Conservation (phyloP, 768 basidiomycete genomes). For the Boletus tylopilopsis region DNA sequence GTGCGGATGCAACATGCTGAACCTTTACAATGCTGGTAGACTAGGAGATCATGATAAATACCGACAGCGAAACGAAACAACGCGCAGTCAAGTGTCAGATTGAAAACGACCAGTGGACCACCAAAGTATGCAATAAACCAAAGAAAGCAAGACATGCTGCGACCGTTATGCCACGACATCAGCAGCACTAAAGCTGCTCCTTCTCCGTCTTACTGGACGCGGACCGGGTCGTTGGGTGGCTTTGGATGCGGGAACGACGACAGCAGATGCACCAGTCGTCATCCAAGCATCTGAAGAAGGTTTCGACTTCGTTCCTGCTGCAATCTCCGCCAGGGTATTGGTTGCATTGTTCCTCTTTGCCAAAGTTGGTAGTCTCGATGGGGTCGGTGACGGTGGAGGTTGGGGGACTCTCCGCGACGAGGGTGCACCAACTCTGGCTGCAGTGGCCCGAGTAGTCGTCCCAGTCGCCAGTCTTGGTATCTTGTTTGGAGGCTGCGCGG, state of each 20-base stretch:
- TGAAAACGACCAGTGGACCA: slow-evolving; percentile 1
- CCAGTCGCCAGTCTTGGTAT: slow-evolving; percentile 63
- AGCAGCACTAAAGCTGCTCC: slow-evolving; percentile 85
- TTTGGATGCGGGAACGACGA: slow-evolving; percentile 71
- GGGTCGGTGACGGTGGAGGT: slow-evolving; percentile 61
- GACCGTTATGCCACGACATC: slow-evolving; percentile 69
- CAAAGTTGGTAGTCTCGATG: slow-evolving; percentile 76
- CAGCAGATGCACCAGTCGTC: slow-evolving; percentile 60
- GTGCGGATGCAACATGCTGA: slow-evolving; percentile 18
- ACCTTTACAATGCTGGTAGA: slow-evolving; percentile 28
- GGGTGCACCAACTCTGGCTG: slow-evolving; percentile 31
- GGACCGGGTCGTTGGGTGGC: slow-evolving; percentile 65
- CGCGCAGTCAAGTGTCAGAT: slow-evolving; percentile 2
- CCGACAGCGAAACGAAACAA: slow-evolving; percentile 7
- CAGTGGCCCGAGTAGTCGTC: slow-evolving; percentile 46
- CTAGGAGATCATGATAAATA: slow-evolving; percentile 30
- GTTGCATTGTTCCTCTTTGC: slow-evolving; percentile 47
- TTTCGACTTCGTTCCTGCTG: slow-evolving; percentile 35
- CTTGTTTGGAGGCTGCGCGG: slow-evolving; percentile 56
- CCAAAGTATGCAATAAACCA: slow-evolving; percentile 4
- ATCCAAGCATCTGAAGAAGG: slow-evolving; percentile 67
- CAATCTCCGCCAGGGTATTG: slow-evolving; percentile 51
- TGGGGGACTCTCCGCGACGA: slow-evolving; percentile 37
- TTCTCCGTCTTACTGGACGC: slow-evolving; percentile 66
- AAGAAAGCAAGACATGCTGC: slow-evolving; percentile 12